Conservation (phyloP, 2,329 filamentous ascomycete genomes). For the Pestalotiopsis sp. region DNA sequence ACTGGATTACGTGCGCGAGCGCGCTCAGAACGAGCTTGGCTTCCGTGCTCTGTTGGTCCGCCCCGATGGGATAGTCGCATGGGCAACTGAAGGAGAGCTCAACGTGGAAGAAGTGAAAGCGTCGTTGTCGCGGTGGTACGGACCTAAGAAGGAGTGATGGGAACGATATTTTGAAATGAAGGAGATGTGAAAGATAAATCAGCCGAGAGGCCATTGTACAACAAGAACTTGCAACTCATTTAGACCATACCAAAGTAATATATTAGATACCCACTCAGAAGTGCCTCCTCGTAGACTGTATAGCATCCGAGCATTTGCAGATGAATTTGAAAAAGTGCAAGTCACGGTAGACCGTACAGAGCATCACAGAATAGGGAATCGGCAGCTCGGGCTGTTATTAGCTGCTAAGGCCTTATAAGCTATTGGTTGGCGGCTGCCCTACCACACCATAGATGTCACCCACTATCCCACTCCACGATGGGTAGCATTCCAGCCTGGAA, state of each 20-base stretch:
- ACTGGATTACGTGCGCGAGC: slow-evolving; percentile 23
- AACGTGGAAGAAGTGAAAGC: slow-evolving; percentile 21
- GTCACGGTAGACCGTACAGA: too few species aligned
- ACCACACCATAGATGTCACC: too few species aligned
- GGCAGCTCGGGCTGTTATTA: too few species aligned
- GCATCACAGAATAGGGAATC: too few species aligned
- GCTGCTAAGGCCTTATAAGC: too few species aligned
- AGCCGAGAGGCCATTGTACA: neutral
- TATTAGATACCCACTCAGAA: neutral
- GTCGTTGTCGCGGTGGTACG: slow-evolving; percentile 22
- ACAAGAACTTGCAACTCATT: neutral
- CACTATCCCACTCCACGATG: too few species aligned
- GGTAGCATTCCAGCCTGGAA: too few species aligned
- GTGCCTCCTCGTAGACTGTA: neutral
- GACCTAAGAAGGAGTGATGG: neutral
- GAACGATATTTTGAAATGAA: neutral
- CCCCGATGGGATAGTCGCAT: slow-evolving; percentile 37
- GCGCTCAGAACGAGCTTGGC: slow-evolving; percentile 25
- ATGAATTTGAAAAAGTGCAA: too few species aligned
- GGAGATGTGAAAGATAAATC: neutral
- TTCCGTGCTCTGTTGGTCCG: slow-evolving; percentile 32
- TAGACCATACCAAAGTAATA: neutral
- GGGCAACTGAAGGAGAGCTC: slow-evolving; percentile 27
- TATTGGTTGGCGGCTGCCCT: too few species aligned
- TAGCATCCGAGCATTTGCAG: neutral